Evolutionary conservation across 139 green algal genomes (phyloP).

Genomic region (Coelastrella sp.): DNA sequence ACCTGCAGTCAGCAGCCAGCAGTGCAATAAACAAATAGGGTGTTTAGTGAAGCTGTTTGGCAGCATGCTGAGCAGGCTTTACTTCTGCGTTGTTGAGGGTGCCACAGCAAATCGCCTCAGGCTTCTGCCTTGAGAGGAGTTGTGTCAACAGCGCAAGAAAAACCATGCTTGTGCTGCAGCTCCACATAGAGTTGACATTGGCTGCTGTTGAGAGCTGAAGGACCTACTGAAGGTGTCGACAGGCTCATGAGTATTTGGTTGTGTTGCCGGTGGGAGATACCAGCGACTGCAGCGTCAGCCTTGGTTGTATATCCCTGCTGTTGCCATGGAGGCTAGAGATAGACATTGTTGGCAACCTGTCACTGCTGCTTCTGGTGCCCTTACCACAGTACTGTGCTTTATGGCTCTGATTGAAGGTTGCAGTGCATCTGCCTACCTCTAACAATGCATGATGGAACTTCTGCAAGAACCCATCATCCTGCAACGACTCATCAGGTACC

Average conservation of each 20-base stretch:
- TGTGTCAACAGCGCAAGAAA: too few species aligned
- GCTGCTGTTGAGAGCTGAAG: too few species aligned
- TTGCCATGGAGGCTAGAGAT: neutral
- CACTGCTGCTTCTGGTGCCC: neutral
- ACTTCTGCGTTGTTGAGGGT: too few species aligned
- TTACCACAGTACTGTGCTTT: neutral
- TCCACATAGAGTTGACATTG: too few species aligned
- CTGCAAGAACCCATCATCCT: constrained; percentile 79
- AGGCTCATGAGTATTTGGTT: too few species aligned
- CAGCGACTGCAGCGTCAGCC: too few species aligned
- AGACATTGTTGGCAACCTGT: neutral
- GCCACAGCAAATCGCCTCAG: too few species aligned
- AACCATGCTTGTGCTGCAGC: too few species aligned
- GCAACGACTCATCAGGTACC: constrained; percentile 68
- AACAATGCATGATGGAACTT: constrained; percentile 89
- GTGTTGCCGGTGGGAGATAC: too few species aligned
- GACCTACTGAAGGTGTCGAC: too few species aligned
- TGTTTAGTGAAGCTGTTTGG: neutral
- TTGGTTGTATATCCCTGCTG: neutral
- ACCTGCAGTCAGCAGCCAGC: constrained; percentile 60
- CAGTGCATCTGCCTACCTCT: constrained; percentile 64
- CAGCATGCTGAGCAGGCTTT: neutral
- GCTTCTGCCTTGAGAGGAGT: too few species aligned
- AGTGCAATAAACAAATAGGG: neutral
- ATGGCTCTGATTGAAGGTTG: neutral